Base-by-base conservation (phyloP, 2,329 filamentous ascomycete genomes). In the Botrytis paeoniae region DNA sequence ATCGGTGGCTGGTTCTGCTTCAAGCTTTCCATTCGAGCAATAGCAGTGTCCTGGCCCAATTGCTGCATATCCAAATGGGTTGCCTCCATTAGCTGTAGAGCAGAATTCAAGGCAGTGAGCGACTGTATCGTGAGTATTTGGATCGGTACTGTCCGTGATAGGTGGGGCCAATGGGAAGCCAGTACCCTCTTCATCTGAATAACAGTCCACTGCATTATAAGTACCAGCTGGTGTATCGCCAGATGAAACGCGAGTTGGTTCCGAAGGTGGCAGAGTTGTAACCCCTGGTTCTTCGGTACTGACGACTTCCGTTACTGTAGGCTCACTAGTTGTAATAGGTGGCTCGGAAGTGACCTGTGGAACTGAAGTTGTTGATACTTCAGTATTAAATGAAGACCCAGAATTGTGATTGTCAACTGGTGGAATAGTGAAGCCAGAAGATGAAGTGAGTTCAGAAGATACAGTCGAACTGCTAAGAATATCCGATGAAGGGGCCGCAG, bases 11-110 rank as follows among this genome's bases (percentile, higher is more conserved):
- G 61, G 61, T 12, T 71, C 43, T n/a, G 48, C 37, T 18, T 12
- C 8, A 7, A 65, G n/a, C 7, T 35, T 20, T 12, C 6, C 10
- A 14, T 71, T 59, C 3, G 70, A 64, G 9, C 70, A 71, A 32
- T 59, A 71, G 25, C 70, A 71, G 22, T 65, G 70, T 25, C 70
- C 70, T 35, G 70, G 70, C 20, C 41, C 70, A 4, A 71, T 43
- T 54, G 37, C 70, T 18, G 45, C 37, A 57, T 66, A 71, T n/a
- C 29, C 43, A 45, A 66, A 71, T 35, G 43, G n/a, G 7, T 29
- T 29, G 7, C 60, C 70, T n/a, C 12, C 20, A 66, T 71, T 20
- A 8, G 35, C 43, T 54, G 70, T 66, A 6, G 45, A 71, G 63
- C 70, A 71, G n/a, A 32, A 43, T 29, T 4, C 9, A n/a, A 12